These are phyloP conservation scores for Ceriops tagal DNA, from an alignment of 345 rosid species.

Conservation along the genomic window DNA sequence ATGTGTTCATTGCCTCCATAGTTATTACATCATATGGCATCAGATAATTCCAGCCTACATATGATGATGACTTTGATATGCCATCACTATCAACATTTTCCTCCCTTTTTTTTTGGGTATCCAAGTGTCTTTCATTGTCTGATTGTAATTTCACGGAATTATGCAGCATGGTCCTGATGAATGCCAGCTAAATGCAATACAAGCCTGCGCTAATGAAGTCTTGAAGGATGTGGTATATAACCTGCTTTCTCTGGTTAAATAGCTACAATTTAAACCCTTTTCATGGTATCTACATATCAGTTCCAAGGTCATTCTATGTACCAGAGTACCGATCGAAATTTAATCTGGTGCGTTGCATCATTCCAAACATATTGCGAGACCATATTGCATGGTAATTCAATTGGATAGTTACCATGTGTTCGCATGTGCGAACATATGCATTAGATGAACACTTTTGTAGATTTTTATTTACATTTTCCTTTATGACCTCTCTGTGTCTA, in stretches of 20 bases:
- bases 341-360: too few relatives aligned
- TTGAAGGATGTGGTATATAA: slow-evolving; percentile 32
- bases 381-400: too few relatives aligned
- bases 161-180: slow-evolving; percentile 44
- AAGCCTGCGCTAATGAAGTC: slow-evolving; percentile 37
- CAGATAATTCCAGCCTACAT: not conserved
- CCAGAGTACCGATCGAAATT: too few relatives aligned
- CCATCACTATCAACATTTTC: not conserved
- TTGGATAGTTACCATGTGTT: too few relatives aligned
- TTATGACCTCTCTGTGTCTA: too few relatives aligned
- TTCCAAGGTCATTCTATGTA: too few relatives aligned
- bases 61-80: not conserved
- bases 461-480: too few relatives aligned
- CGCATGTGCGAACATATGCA: too few relatives aligned
- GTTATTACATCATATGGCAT: not conserved
- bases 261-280: not conserved
- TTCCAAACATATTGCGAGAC: too few relatives aligned
- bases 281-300: not conserved
- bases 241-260: slow-evolving; percentile 1
- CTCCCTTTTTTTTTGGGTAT: not conserved
- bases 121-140: not conserved
- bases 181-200: slow-evolving; percentile 34
- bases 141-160: not conserved
- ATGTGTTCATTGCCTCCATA: not conserved
- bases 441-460: too few relatives aligned